Evolutionary conservation across 164 flowering plant species (phyloP).

Genomic region (Berberis vulgaris): DNA sequence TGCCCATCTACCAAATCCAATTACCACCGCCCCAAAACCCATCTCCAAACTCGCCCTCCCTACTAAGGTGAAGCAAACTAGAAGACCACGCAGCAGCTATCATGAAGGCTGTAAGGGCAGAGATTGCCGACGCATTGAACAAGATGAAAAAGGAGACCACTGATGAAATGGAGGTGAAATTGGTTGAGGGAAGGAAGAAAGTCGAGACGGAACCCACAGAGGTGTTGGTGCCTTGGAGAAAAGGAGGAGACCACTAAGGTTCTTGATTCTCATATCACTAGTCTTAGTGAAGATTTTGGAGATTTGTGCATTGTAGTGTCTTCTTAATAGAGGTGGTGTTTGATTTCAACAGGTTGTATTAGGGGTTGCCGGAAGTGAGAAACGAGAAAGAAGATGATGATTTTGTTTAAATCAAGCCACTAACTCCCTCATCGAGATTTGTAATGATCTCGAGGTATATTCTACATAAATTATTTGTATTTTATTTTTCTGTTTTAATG

Average conservation of each 20-base stretch:
- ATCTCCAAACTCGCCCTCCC: conserved; percentile 19
- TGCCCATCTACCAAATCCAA: conserved; percentile 16
- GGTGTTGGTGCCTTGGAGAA: conserved; percentile 64
- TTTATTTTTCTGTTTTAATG: too few relatives aligned
- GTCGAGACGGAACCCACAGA: conserved; percentile 82
- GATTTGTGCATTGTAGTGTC: too few relatives aligned
- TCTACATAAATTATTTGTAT: too few relatives aligned
- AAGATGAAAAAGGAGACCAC: conserved; percentile 92
- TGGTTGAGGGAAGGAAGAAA: conserved; percentile 70
- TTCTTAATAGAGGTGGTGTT: too few relatives aligned
- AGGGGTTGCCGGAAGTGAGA: too few relatives aligned
- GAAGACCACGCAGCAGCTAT: conserved; percentile 88
- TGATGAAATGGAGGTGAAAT: conserved; percentile 57
- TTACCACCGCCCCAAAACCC: conserved; percentile 16
- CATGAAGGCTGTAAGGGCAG: conserved; percentile 85
- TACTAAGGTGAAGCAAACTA: conserved; percentile 69
- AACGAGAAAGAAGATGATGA: too few relatives aligned
- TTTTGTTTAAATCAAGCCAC: too few relatives aligned
- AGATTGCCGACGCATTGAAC: conserved; percentile 85
- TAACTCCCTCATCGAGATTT: too few relatives aligned
- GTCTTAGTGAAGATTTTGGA: conserved; percentile 67
- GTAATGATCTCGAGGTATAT: too few relatives aligned
- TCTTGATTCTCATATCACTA: conserved; percentile 77
- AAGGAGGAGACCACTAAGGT: conserved; percentile 74
- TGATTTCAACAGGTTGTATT: too few relatives aligned